A percentile compares a stretch with the other conserved stretches of the same genome.
These are phyloP conservation scores for Ramaria sp. DNA, from an alignment of 768 basidiomycete genomes.

Conservation along the genomic window DNA sequence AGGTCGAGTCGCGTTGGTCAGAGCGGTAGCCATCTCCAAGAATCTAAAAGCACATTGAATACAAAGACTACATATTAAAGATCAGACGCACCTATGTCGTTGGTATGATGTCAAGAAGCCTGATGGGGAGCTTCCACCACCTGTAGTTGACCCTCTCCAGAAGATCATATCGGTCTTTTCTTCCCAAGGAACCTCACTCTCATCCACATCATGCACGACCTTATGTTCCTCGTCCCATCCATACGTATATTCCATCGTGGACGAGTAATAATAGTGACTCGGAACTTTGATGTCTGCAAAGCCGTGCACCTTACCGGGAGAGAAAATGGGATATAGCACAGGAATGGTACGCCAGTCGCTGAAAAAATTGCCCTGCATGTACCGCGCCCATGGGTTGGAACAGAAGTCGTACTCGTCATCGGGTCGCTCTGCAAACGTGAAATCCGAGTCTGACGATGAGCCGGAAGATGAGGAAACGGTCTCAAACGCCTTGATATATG, in stretches of 20 bases:
- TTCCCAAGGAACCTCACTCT: constrained; percentile 85
- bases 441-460: constrained; percentile 36
- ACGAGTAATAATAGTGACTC: constrained; percentile 91
- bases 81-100: constrained; percentile 58
- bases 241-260: constrained; percentile 75
- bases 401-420: constrained; percentile 75
- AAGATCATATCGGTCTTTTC: constrained; percentile 80
- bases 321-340: constrained; percentile 87
- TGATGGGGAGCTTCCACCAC: constrained; percentile 80
- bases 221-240: constrained; percentile 77
- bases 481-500: background rate
- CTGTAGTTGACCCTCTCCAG: constrained; percentile 95
- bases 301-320: constrained; percentile 77
- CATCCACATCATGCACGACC: constrained; percentile 58
- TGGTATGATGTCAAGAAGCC: constrained; percentile 81
- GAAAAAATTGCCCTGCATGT: constrained; percentile 92
- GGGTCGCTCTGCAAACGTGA: constrained; percentile 50
- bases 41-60: constrained; percentile 31
- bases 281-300: constrained; percentile 90
- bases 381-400: constrained; percentile 68
- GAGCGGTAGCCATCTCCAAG: constrained; percentile 66
- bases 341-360: constrained; percentile 90
- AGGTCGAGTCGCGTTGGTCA: constrained; percentile 41
- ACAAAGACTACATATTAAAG: constrained; percentile 10
- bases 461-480: background rate